Percentiles rank a stretch among this genome's conserved stretches.
These are phyloP conservation scores for Nigrospora osmanthi DNA, from an alignment of 2,329 filamentous ascomycete genomes.

Conservation along the genomic window DNA sequence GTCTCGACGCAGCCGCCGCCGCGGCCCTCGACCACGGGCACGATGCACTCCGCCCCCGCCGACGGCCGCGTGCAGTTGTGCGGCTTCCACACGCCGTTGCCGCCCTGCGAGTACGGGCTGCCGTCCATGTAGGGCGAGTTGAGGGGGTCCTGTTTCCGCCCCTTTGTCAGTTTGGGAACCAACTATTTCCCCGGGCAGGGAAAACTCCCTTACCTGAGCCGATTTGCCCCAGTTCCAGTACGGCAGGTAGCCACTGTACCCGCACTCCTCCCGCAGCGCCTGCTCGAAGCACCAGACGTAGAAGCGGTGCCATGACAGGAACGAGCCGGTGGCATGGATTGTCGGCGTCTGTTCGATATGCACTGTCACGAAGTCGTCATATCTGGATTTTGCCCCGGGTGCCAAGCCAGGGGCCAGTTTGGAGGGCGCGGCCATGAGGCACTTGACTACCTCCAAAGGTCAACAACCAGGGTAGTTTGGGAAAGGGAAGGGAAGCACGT, in stretches of 20 bases:
- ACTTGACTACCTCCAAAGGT: slow-evolving; percentile 1
- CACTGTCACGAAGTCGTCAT: slow-evolving; percentile 29
- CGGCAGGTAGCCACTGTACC: slow-evolving; percentile 28
- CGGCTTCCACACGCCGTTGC: slow-evolving; percentile 15
- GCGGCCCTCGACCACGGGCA: slow-evolving; percentile 3
- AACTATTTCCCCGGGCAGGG: no score
- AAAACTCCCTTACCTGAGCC: neutral
- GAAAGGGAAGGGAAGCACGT: neutral
- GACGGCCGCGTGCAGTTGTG: slow-evolving; percentile 4
- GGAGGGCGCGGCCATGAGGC: slow-evolving; percentile 5
- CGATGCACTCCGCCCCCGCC: slow-evolving; percentile 7
- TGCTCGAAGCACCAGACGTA: slow-evolving; percentile 5
- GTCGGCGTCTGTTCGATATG: slow-evolving; percentile 25
- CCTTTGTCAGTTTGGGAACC: no score
- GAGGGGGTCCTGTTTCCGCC: slow-evolving; percentile 17
- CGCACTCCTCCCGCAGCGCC: slow-evolving; percentile 23
- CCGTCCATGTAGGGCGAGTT: slow-evolving; percentile 26
- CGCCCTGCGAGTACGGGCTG: slow-evolving; percentile 24
- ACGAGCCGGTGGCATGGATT: slow-evolving; percentile 22
- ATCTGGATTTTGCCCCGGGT: slow-evolving; percentile 7
- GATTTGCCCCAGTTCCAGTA: slow-evolving; percentile 30
- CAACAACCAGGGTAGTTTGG: neutral
- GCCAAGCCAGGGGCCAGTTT: neutral
- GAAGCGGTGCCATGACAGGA: slow-evolving; percentile 8
- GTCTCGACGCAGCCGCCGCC: slow-evolving; percentile 25